Conservation (phyloP, 371 early-diverging fungal genomes). For the Vairimorpha necatrix region DNA sequence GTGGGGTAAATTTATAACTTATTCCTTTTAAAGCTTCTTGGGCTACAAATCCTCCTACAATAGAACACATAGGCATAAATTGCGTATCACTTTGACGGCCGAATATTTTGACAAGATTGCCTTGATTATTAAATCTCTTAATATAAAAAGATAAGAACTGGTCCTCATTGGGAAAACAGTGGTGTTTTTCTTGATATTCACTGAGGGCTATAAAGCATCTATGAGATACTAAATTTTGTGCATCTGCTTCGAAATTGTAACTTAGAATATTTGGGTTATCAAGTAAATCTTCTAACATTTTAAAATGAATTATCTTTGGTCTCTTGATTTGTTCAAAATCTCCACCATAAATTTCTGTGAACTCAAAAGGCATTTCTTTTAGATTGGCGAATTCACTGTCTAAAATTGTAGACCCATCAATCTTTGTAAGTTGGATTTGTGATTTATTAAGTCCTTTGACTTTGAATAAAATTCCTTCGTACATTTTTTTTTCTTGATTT, state of each 20-base stretch:
- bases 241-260: conserved; percentile 30
- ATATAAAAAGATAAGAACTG: conserved; percentile 20
- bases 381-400: conserved; percentile 1
- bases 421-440: conserved; percentile 43
- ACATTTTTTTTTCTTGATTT: not conserved
- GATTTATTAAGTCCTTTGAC: conserved; percentile 52
- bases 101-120: conserved; percentile 18
- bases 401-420: conserved; percentile 33
- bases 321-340: conserved; percentile 47
- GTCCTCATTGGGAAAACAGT: conserved; percentile 6
- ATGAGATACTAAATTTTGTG: conserved; percentile 28
- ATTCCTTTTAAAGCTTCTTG: conserved; percentile 93
- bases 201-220: conserved; percentile 40
- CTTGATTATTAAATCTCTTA: conserved; percentile 21
- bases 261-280: conserved; percentile 29
- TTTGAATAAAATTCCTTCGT: conserved; percentile 44
- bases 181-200: conserved; percentile 20
- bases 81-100: conserved; percentile 23
- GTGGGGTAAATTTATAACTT: conserved; percentile 90
- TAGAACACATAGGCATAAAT: conserved; percentile 87
- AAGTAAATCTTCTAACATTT: conserved; percentile 33
- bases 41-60: conserved; percentile 93
- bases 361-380: conserved; percentile 18
- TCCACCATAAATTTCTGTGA: conserved; percentile 22
- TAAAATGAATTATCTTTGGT: conserved; percentile 38